phyloP scores from a whole-genome alignment of 1,139 yeast genomes.

The Groenewaldozyma sp. region DNA sequence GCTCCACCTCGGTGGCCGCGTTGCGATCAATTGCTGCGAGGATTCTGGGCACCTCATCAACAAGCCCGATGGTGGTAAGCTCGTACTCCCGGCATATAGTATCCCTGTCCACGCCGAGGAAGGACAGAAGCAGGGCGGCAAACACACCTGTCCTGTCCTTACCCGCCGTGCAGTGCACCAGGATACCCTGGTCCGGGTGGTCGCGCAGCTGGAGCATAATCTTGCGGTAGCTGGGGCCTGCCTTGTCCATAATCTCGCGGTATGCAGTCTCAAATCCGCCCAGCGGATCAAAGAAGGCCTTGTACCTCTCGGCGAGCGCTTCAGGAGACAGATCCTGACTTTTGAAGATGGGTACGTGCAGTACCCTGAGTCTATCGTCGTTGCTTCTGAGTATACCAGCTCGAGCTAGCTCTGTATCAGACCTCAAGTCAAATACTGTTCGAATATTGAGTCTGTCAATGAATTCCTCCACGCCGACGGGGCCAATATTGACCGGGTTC shows the following conservation, averaged over 20 bases:
- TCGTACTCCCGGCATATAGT: slow-evolving; percentile 67
- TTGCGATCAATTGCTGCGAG: slow-evolving; percentile 16
- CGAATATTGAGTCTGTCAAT: slow-evolving; percentile 39
- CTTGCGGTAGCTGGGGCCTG: slow-evolving; percentile 25
- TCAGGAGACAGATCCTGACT: slow-evolving; percentile 56
- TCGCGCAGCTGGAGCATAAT: slow-evolving; percentile 38
- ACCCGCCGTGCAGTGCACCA: slow-evolving; percentile 79
- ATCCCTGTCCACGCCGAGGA: slow-evolving; percentile 57
- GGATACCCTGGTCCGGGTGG: slow-evolving; percentile 40
- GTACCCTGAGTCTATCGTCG: slow-evolving; percentile 37
- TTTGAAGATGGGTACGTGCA: slow-evolving; percentile 53
- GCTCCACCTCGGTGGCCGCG: no score
- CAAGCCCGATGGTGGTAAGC: slow-evolving; percentile 57
- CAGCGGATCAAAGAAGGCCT: slow-evolving; percentile 51
- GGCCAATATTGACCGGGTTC: slow-evolving; percentile 40
- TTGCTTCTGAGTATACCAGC: slow-evolving; percentile 33
- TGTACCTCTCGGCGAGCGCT: slow-evolving; percentile 49
- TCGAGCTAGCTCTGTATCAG: slow-evolving; percentile 46
- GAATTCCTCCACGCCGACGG: slow-evolving; percentile 36
- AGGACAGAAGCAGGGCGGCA: slow-evolving; percentile 53
- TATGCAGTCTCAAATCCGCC: slow-evolving; percentile 58
- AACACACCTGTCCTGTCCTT: slow-evolving; percentile 79
- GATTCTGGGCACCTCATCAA: slow-evolving; percentile 17
- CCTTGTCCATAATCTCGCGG: slow-evolving; percentile 45
- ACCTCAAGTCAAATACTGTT: slow-evolving; percentile 61